Conservation (phyloP, 352 stramenopile genomes). For the Hyaloperonospora arabidopsidis region DNA sequence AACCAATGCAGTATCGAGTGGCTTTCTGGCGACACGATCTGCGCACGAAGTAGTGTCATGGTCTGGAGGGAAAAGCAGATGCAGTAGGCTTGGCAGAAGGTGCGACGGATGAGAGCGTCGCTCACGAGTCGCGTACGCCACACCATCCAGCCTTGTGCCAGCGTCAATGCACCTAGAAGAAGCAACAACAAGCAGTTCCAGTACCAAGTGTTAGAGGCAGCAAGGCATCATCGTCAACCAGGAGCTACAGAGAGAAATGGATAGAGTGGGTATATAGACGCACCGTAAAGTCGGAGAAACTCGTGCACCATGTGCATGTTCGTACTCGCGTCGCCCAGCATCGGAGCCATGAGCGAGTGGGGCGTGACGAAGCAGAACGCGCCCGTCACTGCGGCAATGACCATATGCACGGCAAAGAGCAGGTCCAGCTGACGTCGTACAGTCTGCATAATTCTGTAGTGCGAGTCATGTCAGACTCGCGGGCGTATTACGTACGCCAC, state of each 20-base stretch:
- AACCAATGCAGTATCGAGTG: slow-evolving; percentile 79
- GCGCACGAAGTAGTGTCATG: slow-evolving; percentile 59
- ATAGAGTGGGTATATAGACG: slow-evolving; percentile 1
- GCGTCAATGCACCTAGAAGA: slow-evolving; percentile 53
- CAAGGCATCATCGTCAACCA: neutral
- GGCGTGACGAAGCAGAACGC: slow-evolving; percentile 67
- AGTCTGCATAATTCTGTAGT: slow-evolving; percentile 31
- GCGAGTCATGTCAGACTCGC: neutral
- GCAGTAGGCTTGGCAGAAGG: slow-evolving; percentile 85
- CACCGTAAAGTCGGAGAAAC: slow-evolving; percentile 82
- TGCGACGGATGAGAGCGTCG: slow-evolving; percentile 74
- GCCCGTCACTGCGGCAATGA: slow-evolving; percentile 54
- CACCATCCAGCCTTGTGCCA: slow-evolving; percentile 81
- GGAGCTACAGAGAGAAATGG: too few species aligned
- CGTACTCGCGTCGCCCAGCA: slow-evolving; percentile 52
- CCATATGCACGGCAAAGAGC: slow-evolving; percentile 74
- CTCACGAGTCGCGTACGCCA: slow-evolving; percentile 82
- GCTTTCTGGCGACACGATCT: slow-evolving; percentile 60
- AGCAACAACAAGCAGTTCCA: neutral
- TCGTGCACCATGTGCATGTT: slow-evolving; percentile 83
- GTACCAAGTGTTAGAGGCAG: slow-evolving; percentile 1
- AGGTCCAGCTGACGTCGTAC: slow-evolving; percentile 72
- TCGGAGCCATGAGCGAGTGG: slow-evolving; percentile 71
- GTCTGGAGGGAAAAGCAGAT: slow-evolving; percentile 81
- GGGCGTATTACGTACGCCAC: neutral